Evolutionary conservation across 306 rosid species (phyloP).

Genomic region (Vicia sativa): DNA sequence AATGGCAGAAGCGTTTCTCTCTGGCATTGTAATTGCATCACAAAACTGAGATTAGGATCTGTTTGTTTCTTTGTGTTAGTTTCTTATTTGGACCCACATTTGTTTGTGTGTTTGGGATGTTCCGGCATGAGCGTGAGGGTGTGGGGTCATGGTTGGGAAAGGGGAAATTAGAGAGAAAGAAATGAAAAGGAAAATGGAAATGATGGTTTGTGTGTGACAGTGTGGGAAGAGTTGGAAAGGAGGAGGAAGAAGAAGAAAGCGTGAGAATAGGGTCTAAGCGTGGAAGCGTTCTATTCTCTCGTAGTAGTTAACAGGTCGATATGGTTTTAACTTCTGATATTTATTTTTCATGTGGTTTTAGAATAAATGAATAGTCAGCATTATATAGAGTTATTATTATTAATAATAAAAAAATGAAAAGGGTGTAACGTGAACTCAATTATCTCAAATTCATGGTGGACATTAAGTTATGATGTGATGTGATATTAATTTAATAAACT

Average conservation of each 20-base stretch:
- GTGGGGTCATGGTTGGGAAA: background rate
- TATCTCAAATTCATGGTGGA: background rate
- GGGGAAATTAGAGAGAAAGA: background rate
- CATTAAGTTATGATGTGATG: background rate
- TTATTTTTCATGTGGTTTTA: background rate
- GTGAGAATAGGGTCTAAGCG: constrained; percentile 45
- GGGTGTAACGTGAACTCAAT: background rate
- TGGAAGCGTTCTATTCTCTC: constrained; percentile 43
- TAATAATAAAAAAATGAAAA: background rate
- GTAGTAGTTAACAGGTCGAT: background rate
- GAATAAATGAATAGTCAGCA: background rate
- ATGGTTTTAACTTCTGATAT: no score
- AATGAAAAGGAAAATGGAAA: background rate
- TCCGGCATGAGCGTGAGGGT: background rate
- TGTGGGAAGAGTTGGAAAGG: background rate
- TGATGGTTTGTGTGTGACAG: background rate
- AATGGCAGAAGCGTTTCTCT: constrained; percentile 43
- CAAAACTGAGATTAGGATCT: background rate
- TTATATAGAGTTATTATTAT: background rate
- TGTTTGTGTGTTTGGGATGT: background rate
- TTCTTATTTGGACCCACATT: background rate
- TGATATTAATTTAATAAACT: no score
- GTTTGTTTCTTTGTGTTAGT: background rate
- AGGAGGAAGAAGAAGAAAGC: constrained; percentile 33
- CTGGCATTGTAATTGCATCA: constrained; percentile 48